A percentile compares a stretch with the other conserved stretches of the same genome.
Evolutionary conservation across 2,329 filamentous ascomycete species (phyloP).

Genomic region (Claviceps pusilla): DNA sequence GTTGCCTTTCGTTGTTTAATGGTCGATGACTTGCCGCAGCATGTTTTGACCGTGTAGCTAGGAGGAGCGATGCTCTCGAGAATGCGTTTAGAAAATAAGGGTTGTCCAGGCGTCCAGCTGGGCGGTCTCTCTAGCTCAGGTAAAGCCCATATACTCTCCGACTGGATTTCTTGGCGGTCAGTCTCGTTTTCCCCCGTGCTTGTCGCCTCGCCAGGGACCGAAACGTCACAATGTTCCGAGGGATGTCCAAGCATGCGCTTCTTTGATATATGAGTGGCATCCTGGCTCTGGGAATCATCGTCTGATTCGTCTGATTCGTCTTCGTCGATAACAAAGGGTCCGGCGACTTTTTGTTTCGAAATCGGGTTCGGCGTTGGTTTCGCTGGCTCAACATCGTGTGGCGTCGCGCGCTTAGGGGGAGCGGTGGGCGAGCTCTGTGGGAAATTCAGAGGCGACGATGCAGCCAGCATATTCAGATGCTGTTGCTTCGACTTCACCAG

Average conservation of each 20-base stretch:
- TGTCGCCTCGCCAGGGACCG: not conserved
- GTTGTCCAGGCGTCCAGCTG: slow-evolving; percentile 9
- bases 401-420: slow-evolving; percentile 21
- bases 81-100: slow-evolving; percentile 16
- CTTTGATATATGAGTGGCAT: slow-evolving; percentile 13
- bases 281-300: slow-evolving; percentile 8
- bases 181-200: slow-evolving; percentile 1
- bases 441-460: slow-evolving; percentile 44
- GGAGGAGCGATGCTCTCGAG: slow-evolving; percentile 13
- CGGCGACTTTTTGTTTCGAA: slow-evolving; percentile 19
- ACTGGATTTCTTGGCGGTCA: not conserved
- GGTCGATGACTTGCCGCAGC: slow-evolving; percentile 39
- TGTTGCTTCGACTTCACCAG: not conserved
- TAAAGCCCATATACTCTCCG: not conserved
- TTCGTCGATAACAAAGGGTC: slow-evolving; percentile 25
- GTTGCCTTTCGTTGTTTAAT: slow-evolving; percentile 38
- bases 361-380: slow-evolving; percentile 22
- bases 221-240: not conserved
- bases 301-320: slow-evolving; percentile 14
- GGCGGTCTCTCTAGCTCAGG: not conserved
- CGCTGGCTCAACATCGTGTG: slow-evolving; percentile 20
- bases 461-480: slow-evolving; percentile 34
- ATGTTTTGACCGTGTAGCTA: slow-evolving; percentile 34
- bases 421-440: slow-evolving; percentile 32
- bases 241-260: slow-evolving; percentile 18